Conservation (phyloP, 768 basidiomycete genomes). For the Ramaria sp. region DNA sequence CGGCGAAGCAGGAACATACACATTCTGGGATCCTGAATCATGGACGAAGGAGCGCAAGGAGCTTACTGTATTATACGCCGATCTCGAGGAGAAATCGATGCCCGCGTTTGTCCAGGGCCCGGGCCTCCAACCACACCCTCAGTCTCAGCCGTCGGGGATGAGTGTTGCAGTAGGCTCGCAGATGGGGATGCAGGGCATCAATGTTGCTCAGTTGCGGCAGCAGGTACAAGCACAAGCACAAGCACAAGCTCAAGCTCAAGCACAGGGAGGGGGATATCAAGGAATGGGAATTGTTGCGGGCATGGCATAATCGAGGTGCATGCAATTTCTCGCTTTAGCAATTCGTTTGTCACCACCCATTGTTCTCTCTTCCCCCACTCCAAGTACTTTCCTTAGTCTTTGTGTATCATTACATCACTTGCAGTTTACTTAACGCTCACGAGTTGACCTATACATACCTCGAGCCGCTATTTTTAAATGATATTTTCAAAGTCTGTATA, state of each 20-base stretch:
- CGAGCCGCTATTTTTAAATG: background rate
- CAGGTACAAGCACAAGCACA: background rate
- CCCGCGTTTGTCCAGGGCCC: slow-evolving; percentile 50
- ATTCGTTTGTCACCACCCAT: background rate
- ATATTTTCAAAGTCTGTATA: background rate
- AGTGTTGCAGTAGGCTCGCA: background rate
- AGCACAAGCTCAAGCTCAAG: background rate
- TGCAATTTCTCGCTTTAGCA: background rate
- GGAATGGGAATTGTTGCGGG: slow-evolving; percentile 4
- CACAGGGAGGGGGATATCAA: slow-evolving; percentile 2
- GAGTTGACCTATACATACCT: background rate
- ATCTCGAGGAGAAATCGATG: slow-evolving; percentile 61
- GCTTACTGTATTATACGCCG: slow-evolving; percentile 62
- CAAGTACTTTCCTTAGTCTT: background rate
- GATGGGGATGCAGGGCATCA: background rate
- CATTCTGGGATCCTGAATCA: slow-evolving; percentile 79
- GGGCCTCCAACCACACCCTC: slow-evolving; percentile 43
- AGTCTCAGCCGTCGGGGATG: background rate
- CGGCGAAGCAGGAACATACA: slow-evolving; percentile 81
- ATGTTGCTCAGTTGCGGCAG: background rate
- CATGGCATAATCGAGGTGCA: background rate
- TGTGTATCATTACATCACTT: slow-evolving; percentile 5
- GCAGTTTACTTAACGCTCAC: background rate
- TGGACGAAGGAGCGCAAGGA: slow-evolving; percentile 72
- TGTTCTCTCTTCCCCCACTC: background rate